Evolutionary conservation across 2,329 filamentous ascomycete species (phyloP).

Genomic region (Colletotrichum noveboracense): DNA sequence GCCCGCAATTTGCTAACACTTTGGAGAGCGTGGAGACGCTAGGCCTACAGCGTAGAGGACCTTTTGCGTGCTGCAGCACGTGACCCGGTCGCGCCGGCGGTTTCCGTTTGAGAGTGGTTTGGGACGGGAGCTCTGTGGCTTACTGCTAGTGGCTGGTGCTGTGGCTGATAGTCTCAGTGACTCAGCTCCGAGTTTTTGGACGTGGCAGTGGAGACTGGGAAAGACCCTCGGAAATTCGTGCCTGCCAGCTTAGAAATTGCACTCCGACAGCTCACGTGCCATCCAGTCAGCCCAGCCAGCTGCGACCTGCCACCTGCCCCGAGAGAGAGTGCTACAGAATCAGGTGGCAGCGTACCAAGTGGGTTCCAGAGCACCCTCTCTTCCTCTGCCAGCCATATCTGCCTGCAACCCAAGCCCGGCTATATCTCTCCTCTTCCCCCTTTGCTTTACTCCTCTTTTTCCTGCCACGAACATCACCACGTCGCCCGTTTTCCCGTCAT

Average conservation of each 20-base stretch:
- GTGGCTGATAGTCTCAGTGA: not conserved
- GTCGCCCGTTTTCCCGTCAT: not conserved
- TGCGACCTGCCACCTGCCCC: not conserved
- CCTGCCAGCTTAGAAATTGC: not conserved
- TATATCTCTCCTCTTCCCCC: constrained; percentile 15
- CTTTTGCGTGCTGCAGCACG: constrained; percentile 14
- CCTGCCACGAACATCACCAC: constrained; percentile 9
- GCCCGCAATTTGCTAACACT: not conserved
- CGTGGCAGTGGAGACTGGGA: not conserved
- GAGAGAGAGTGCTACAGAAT: constrained; percentile 12
- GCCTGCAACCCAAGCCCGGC: constrained; percentile 7
- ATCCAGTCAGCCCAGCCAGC: not conserved
- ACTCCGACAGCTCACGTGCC: not conserved
- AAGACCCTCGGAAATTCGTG: not conserved
- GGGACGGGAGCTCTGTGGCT: not conserved
- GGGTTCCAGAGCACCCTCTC: constrained; percentile 6
- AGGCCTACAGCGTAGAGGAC: not conserved
- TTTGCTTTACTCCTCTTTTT: constrained; percentile 14
- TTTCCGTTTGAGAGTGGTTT: not conserved
- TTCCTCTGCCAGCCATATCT: not conserved
- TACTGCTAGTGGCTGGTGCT: not conserved
- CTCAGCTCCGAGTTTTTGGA: not conserved
- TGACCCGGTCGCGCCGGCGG: not conserved
- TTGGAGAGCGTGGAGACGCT: constrained; percentile 7
- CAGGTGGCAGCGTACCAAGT: constrained; percentile 8